Conservation (phyloP, 164 flowering plant species). For the Stephania japonica region DNA sequence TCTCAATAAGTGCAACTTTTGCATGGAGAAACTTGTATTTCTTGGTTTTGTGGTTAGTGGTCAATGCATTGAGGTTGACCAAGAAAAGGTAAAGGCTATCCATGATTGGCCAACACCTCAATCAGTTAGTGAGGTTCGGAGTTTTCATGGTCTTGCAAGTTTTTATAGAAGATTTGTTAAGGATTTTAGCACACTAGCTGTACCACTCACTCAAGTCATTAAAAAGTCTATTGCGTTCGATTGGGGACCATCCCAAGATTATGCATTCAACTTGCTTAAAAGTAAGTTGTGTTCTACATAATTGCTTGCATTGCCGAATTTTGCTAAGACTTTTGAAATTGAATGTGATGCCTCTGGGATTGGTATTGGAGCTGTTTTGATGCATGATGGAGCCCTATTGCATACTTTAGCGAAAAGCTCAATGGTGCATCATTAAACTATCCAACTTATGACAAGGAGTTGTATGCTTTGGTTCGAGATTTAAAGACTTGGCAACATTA, state of each 20-base stretch:
- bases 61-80: not conserved
- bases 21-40: not conserved
- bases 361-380: not conserved
- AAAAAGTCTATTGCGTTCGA: not conserved
- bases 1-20: not conserved
- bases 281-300: not conserved
- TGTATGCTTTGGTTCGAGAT: not conserved
- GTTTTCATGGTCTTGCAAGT: not conserved
- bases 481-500: not conserved
- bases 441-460: not conserved
- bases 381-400: not conserved
- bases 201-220: not conserved
- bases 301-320: not conserved
- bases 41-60: not conserved
- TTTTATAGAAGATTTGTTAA: not conserved
- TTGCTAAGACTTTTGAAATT: not conserved
- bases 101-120: not conserved
- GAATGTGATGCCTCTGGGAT: not conserved
- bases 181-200: not conserved
- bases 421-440: not conserved
- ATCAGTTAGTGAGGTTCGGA: not conserved
- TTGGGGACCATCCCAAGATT: not conserved
- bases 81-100: not conserved
- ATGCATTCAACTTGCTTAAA: not conserved
- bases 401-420: too few relatives aligned